Evolutionary conservation across 306 rosid species (phyloP).

Genomic region (Glycyrrhiza uralensis): DNA sequence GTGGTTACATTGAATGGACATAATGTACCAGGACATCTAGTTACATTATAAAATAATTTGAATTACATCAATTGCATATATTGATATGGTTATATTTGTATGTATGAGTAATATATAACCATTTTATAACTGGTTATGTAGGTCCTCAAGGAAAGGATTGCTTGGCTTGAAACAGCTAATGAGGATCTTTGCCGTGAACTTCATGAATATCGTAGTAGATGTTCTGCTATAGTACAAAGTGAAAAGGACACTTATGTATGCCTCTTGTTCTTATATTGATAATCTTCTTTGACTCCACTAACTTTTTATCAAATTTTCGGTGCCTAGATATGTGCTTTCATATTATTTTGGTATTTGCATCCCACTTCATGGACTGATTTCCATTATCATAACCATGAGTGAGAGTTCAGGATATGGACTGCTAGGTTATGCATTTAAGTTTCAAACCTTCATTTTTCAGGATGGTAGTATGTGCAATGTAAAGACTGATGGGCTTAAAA

Average conservation of each 20-base stretch:
- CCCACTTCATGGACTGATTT: neutral
- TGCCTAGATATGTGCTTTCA: conserved; percentile 7
- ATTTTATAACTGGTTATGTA: conserved; percentile 31
- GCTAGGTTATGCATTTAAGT: conserved; percentile 9
- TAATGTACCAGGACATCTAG: neutral
- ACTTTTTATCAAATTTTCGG: neutral
- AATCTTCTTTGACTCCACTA: conserved; percentile 9
- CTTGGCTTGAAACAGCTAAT: conserved; percentile 97
- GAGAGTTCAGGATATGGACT: conserved; percentile 6
- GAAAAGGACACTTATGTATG: conserved; percentile 74
- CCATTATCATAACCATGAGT: neutral
- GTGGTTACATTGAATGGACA: neutral
- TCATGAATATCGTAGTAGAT: conserved; percentile 75
- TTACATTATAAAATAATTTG: neutral
- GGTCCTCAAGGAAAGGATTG: conserved; percentile 90
- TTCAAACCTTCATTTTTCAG: conserved; percentile 49
- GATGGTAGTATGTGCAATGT: conserved; percentile 52
- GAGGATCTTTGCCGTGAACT: conserved; percentile 91
- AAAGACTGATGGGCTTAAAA: conserved; percentile 80
- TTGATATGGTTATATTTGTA: neutral
- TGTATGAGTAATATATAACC: conserved; percentile 8
- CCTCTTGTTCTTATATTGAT: conserved; percentile 21
- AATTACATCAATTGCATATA: neutral
- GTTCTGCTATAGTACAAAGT: conserved; percentile 49
- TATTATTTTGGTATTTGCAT: conserved; percentile 10